These are phyloP conservation scores for Sporisorium reilianum DNA, from an alignment of 1,284 basidiomycete species.

Conservation along the genomic window DNA sequence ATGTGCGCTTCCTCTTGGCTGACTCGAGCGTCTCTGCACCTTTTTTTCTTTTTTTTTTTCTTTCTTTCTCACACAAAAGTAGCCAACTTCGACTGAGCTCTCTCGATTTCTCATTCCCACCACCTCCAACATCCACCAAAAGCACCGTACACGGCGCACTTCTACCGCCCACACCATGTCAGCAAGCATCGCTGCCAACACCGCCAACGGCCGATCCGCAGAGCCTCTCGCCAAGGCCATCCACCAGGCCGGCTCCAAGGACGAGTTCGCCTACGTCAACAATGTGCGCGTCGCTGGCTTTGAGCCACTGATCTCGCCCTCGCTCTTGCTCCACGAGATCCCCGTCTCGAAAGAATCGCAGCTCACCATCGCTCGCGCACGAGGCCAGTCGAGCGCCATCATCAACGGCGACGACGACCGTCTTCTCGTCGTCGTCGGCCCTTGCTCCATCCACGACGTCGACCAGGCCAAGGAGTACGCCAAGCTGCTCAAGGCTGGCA, in stretches of 20 bases:
- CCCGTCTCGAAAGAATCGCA: slow-evolving; percentile 58
- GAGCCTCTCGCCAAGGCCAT: slow-evolving; percentile 46
- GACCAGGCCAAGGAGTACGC: slow-evolving; percentile 93
- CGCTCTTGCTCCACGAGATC: slow-evolving; percentile 64
- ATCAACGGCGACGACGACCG: slow-evolving; percentile 67
- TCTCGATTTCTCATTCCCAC: not conserved
- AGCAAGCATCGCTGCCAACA: slow-evolving; percentile 46
- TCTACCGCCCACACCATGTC: slow-evolving; percentile 23
- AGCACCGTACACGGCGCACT: not conserved
- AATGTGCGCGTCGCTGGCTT: slow-evolving; percentile 66
- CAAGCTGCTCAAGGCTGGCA: slow-evolving; percentile 65
- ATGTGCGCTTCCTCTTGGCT: not conserved
- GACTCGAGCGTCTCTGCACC: not conserved
- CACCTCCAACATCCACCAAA: slow-evolving; percentile 4
- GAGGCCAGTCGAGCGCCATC: slow-evolving; percentile 55
- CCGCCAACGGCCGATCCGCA: slow-evolving; percentile 46
- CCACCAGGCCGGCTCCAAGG: slow-evolving; percentile 20
- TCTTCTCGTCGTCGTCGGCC: slow-evolving; percentile 74
- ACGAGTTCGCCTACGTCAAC: slow-evolving; percentile 58
- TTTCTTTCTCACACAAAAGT: not conserved
- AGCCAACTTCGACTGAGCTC: not conserved
- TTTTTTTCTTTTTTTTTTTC: no score
- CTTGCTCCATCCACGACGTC: slow-evolving; percentile 93
- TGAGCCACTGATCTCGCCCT: slow-evolving; percentile 66
- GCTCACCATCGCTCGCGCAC: slow-evolving; percentile 60